Conservation (phyloP, 805 yeast genomes). For the Yamadazyma philogaea region DNA sequence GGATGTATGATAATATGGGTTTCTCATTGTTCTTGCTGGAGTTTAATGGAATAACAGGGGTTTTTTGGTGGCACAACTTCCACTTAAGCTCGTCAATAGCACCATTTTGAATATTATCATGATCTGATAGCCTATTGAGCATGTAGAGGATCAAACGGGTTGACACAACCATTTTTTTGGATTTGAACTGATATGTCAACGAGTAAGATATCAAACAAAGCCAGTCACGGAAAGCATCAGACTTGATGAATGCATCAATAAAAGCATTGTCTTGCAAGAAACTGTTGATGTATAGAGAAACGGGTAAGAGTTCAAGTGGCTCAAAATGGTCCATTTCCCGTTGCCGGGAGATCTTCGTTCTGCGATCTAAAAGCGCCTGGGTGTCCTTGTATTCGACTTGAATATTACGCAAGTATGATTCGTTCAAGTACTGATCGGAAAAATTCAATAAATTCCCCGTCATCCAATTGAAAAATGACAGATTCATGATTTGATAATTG, state of each 20-base stretch:
- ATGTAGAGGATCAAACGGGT: conserved; percentile 28
- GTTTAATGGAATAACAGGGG: conserved; percentile 31
- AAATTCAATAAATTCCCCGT: conserved; percentile 15
- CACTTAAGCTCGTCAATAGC: conserved; percentile 37
- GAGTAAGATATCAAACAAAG: conserved; percentile 37
- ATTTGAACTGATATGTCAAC: conserved; percentile 36
- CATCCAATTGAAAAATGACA: conserved; percentile 33
- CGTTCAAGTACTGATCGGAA: conserved; percentile 12
- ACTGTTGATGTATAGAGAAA: conserved; percentile 16
- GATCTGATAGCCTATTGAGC: conserved; percentile 24
- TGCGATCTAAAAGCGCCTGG: background rate
- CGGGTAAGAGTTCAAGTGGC: conserved; percentile 11
- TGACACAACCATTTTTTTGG: conserved; percentile 20
- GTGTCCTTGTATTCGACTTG: background rate
- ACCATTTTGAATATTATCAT: conserved; percentile 11
- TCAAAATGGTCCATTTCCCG: conserved; percentile 10
- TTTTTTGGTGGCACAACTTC: conserved; percentile 41
- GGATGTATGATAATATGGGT: conserved; percentile 30
- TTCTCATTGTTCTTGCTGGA: conserved; percentile 23
- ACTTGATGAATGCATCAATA: conserved; percentile 2
- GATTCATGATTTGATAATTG: conserved; percentile 19
- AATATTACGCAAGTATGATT: conserved; percentile 3
- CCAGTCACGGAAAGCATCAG: conserved; percentile 26
- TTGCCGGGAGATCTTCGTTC: conserved; percentile 6
- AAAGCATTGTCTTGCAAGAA: conserved; percentile 6